Evolutionary conservation across 2,329 filamentous ascomycete genomes (phyloP), one percentile per base, ranked within the genome.

Genomic region (Pseudonectria buxi): DNA sequence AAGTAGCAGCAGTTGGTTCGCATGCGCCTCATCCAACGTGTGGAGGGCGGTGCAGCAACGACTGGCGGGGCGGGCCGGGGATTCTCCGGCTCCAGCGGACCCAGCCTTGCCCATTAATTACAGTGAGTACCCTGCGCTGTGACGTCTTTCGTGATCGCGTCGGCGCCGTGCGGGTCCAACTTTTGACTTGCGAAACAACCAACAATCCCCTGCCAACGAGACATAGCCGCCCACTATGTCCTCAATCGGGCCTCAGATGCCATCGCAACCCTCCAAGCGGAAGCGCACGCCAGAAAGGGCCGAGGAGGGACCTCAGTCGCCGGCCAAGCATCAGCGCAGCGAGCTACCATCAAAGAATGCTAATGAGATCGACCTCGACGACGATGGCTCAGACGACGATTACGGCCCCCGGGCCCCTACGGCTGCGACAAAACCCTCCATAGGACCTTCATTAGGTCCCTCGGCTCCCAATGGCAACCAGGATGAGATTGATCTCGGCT

Each of bases 161-260:
- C 26, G n/a, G n/a, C n/a, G 31, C 26, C 7, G 28, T 36, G 30
- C 28, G 24, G 28, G 34, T 40, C 29, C 32, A 33, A 28, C 28
- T n/a, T 26, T 24, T 16, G 34, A 25, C 33, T 42, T 32, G 30
- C 36, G 35, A 40, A 39, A 32, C 32, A 12, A 28, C 37, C 43
- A 24, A 39, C 16, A 24, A 28, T 24, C 34, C 33, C 32, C 27
- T 30, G 39, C 39, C 29, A 15, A 30, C 27, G 37, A 30, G 36
- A n/a, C 32, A 39, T 38, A 30, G 26, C 15, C 24, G 14, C 18
- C 15, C 65, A 50, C 26, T 15, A 86, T 86, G 81, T 66, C 79
- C 33, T 78, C 76, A 24, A 79, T 86, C 53, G 83, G 83, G 5
- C 83, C 85, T 11, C 69, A 79, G 41, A 59, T 88, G 15, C 83